These are phyloP conservation scores for Vanrija pseudolonga DNA, from an alignment of 1,284 basidiomycete species.

Conservation along the genomic window DNA sequence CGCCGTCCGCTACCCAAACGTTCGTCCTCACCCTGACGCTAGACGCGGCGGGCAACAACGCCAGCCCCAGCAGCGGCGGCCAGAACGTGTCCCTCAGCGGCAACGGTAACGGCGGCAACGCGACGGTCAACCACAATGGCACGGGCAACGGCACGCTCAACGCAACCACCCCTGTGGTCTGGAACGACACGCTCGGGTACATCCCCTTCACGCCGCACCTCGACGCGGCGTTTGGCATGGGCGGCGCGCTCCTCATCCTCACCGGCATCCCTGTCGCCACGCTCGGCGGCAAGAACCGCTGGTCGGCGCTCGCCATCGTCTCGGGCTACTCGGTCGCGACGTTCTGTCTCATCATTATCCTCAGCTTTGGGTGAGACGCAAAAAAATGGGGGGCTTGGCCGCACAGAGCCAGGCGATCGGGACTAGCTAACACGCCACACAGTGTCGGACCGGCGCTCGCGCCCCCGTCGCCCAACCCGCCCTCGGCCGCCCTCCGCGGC, in stretches of 20 bases:
- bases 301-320: constrained; percentile 89
- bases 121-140: constrained; percentile 11
- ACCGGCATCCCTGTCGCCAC: constrained; percentile 85
- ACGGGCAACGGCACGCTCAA: constrained; percentile 23
- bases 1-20: constrained; percentile 22
- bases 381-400: background rate
- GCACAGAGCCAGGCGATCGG: background rate
- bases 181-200: constrained; percentile 40
- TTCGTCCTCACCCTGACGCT: constrained; percentile 40
- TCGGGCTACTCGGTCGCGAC: constrained; percentile 85
- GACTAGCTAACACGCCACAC: constrained; percentile 7
- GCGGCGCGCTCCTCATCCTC: constrained; percentile 81
- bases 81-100: background rate
- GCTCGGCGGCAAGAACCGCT: constrained; percentile 88
- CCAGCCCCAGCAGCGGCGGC: constrained; percentile 1
- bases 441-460: constrained; percentile 41
- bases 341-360: constrained; percentile 79
- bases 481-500: constrained; percentile 70
- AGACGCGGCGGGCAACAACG: constrained; percentile 16
- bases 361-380: constrained; percentile 66
- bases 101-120: no score
- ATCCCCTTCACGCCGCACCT: constrained; percentile 62
- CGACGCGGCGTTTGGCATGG: constrained; percentile 82
- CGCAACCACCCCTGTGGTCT: constrained; percentile 18
- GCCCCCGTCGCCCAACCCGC: constrained; percentile 69